phyloP scores from a whole-genome alignment of 768 basidiomycete genomes.

The Suillus ampliporus region DNA sequence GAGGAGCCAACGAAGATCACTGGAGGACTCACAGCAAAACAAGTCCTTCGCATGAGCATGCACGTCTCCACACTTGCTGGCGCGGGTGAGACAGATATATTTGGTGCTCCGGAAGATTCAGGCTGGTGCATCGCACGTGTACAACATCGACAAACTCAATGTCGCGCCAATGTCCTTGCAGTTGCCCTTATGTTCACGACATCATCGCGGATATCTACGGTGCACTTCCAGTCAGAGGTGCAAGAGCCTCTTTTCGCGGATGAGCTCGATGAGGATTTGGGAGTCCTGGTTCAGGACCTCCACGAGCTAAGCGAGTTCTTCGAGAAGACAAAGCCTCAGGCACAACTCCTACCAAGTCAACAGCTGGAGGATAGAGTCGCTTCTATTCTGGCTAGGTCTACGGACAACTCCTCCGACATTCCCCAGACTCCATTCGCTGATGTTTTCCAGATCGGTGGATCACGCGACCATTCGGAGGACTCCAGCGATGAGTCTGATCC shows the following conservation, averaged over 20 bases:
- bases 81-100: conserved; percentile 70
- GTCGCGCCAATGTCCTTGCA: conserved; percentile 79
- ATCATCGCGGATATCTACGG: conserved; percentile 68
- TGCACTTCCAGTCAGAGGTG: conserved; percentile 71
- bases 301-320: conserved; percentile 80
- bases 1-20: conserved; percentile 87
- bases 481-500: conserved; percentile 52
- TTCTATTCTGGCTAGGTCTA: conserved; percentile 84
- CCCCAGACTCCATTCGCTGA: conserved; percentile 85
- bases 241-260: conserved; percentile 40
- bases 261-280: conserved; percentile 65
- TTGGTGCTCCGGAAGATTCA: conserved; percentile 80
- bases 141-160: conserved; percentile 62
- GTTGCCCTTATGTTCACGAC: conserved; percentile 86
- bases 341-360: conserved; percentile 54
- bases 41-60: conserved; percentile 93
- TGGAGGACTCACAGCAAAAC: conserved; percentile 77
- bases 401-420: conserved; percentile 52
- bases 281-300: conserved; percentile 78
- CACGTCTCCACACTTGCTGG: conserved; percentile 54
- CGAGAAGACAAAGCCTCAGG: conserved; percentile 48
- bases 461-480: conserved; percentile 44
- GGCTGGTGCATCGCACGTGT: conserved; percentile 87
- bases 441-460: conserved; percentile 65
- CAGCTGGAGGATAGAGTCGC: conserved; percentile 80